Percentiles rank a stretch among this genome's conserved stretches.
phyloP scores from a whole-genome alignment of 208 protist species.

The Herpetomonas samuelpessoai region DNA sequence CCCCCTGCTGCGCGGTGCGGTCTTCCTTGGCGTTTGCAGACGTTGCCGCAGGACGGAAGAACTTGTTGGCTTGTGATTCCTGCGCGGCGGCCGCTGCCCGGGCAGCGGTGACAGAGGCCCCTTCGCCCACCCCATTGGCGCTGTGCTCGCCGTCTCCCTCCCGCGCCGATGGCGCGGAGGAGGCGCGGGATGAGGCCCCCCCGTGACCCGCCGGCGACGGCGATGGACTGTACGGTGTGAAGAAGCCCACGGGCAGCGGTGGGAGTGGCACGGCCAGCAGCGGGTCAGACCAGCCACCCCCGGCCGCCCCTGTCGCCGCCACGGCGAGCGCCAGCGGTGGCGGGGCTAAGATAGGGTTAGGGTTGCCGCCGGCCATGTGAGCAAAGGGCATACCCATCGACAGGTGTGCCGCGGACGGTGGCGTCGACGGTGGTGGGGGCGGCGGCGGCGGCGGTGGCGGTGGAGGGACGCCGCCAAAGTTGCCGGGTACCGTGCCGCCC shows the following conservation, averaged over 20 bases:
- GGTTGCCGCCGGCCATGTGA: neutral
- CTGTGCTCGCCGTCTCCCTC: too few species aligned
- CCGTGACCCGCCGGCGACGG: slow-evolving; percentile 13
- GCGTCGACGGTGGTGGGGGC: neutral
- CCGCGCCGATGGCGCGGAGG: too few species aligned
- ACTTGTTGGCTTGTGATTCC: too few species aligned
- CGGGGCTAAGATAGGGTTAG: neutral
- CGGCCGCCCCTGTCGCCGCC: neutral
- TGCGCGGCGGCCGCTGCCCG: too few species aligned
- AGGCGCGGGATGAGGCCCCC: too few species aligned
- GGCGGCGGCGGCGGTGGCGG: too few species aligned
- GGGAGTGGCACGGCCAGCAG: slow-evolving; percentile 26
- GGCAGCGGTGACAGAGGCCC: too few species aligned
- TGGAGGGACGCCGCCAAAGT: too few species aligned
- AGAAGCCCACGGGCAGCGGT: slow-evolving; percentile 18
- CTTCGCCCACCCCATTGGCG: too few species aligned
- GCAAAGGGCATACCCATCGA: neutral
- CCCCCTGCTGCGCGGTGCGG: neutral
- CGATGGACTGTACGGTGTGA: slow-evolving; percentile 28
- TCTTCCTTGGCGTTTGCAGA: too few species aligned
- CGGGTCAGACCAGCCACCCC: slow-evolving; percentile 14
- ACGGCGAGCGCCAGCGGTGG: neutral
- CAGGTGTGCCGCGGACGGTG: neutral
- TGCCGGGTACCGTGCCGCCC: too few species aligned
- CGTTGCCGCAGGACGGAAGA: too few species aligned